phyloP scores from a whole-genome alignment of 164 flowering plant genomes.

The Saururus chinensis region DNA sequence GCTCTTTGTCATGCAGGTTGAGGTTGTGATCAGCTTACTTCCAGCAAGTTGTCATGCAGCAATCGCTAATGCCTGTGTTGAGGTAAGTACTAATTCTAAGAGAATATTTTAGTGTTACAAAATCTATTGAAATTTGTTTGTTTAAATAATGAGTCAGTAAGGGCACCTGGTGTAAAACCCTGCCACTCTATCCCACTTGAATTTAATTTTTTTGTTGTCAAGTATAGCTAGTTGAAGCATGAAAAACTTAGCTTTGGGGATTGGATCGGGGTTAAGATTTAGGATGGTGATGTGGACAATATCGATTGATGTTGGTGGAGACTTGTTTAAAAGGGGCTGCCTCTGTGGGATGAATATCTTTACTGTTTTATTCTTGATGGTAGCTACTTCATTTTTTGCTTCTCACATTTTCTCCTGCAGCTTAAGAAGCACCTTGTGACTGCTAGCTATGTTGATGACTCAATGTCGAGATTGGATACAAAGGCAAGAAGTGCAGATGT shows the following conservation, averaged over 20 bases:
- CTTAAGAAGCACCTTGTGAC: constrained; percentile 86
- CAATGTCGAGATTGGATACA: constrained; percentile 56
- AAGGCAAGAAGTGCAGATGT: constrained; percentile 67
- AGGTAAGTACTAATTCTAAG: constrained; percentile 33
- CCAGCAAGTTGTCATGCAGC: constrained; percentile 64
- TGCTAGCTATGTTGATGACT: constrained; percentile 86
- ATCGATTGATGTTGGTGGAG: too few relatives aligned
- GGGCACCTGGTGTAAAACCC: too few relatives aligned
- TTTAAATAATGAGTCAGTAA: too few relatives aligned
- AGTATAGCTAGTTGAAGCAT: too few relatives aligned
- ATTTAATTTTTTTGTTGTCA: too few relatives aligned
- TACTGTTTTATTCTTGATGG: background rate
- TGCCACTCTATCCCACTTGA: too few relatives aligned
- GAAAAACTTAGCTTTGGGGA: too few relatives aligned
- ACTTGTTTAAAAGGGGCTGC: too few relatives aligned
- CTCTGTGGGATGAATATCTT: background rate
- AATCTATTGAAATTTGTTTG: too few relatives aligned
- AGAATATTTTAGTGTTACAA: too few relatives aligned
- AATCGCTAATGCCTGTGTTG: constrained; percentile 77
- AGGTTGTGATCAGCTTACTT: constrained; percentile 82
- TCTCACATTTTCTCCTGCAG: constrained; percentile 28
- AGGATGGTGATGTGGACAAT: too few relatives aligned
- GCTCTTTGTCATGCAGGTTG: constrained; percentile 50
- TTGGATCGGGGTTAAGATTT: too few relatives aligned
- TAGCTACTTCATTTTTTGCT: background rate